Evolutionary conservation across 768 basidiomycete species (phyloP).

Genomic region (Pleurotus tuber-regium): DNA sequence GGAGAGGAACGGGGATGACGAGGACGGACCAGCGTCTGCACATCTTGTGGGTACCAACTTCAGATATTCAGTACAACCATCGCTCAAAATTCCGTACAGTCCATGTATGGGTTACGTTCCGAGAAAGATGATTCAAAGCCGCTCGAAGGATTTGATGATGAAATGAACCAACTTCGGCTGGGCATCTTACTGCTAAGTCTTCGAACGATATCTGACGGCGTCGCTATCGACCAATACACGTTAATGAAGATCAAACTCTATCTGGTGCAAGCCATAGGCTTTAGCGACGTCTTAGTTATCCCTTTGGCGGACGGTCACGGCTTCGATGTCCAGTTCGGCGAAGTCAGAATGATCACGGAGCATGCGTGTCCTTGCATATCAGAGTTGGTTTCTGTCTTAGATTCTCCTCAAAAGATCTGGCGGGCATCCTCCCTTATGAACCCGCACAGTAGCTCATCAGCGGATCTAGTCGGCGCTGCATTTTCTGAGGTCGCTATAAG

Average conservation of each 20-base stretch:
- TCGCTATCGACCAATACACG: constrained; percentile 46
- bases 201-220: constrained; percentile 65
- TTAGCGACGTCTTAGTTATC: constrained; percentile 43
- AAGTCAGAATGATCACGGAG: constrained; percentile 39
- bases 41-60: constrained; percentile 34
- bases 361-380: constrained; percentile 53
- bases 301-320: constrained; percentile 45
- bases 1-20: constrained; percentile 33
- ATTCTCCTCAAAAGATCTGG: constrained; percentile 50
- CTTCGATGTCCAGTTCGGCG: constrained; percentile 54
- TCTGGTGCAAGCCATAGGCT: constrained; percentile 51
- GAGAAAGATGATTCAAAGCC: constrained; percentile 16
- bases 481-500: constrained; percentile 62
- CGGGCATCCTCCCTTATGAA: constrained; percentile 44
- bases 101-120: constrained; percentile 42
- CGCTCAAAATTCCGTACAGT: constrained; percentile 25
- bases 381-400: constrained; percentile 56
- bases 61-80: background rate
- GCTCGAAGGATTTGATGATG: constrained; percentile 36
- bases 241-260: constrained; percentile 63
- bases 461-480: constrained; percentile 55
- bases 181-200: constrained; percentile 52
- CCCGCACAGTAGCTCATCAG: constrained; percentile 35
- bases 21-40: constrained; percentile 35
- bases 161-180: constrained; percentile 47